Evolutionary conservation across 495 filamentous ascomycete genomes (phyloP).

Genomic region (Cenococcum geophilum): DNA sequence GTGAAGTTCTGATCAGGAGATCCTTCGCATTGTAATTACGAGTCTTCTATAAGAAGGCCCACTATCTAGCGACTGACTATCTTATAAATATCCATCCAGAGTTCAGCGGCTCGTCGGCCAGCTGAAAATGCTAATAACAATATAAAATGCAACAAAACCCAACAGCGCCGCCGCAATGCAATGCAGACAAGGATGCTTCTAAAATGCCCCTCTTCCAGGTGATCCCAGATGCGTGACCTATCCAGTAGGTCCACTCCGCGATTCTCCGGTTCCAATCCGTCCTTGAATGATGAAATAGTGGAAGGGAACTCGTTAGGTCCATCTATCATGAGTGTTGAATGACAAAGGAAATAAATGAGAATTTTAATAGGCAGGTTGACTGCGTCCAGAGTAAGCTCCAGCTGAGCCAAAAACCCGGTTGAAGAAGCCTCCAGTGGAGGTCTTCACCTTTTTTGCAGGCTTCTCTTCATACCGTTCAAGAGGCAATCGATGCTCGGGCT

Average conservation of each 20-base stretch:
- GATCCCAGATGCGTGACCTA: constrained; percentile 16
- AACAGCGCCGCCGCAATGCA: constrained; percentile 32
- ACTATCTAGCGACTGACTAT: not conserved
- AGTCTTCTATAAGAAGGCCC: not conserved
- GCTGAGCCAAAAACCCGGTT: constrained; percentile 34
- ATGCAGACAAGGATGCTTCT: constrained; percentile 15
- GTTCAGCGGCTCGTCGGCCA: not conserved
- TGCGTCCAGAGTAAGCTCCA: constrained; percentile 11
- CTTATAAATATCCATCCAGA: not conserved
- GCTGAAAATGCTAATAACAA: not conserved
- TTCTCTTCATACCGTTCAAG: constrained; percentile 31
- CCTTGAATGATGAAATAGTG: constrained; percentile 13
- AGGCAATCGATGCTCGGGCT: constrained; percentile 23
- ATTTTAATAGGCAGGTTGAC: constrained; percentile 21
- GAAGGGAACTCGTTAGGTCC: constrained; percentile 14
- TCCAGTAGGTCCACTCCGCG: constrained; percentile 20
- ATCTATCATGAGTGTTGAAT: constrained; percentile 12
- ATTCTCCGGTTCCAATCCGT: constrained; percentile 15
- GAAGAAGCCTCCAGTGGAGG: constrained; percentile 35
- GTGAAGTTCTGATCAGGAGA: not conserved
- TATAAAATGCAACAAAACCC: constrained; percentile 17
- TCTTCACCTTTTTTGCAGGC: constrained; percentile 38
- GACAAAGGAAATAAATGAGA: constrained; percentile 28
- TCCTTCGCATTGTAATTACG: not conserved
- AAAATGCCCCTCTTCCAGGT: constrained; percentile 21